Evolutionary conservation across 805 yeast genomes (phyloP), one percentile per base, ranked within the genome.

Genomic region (Sungouiozyma intestinalis): DNA sequence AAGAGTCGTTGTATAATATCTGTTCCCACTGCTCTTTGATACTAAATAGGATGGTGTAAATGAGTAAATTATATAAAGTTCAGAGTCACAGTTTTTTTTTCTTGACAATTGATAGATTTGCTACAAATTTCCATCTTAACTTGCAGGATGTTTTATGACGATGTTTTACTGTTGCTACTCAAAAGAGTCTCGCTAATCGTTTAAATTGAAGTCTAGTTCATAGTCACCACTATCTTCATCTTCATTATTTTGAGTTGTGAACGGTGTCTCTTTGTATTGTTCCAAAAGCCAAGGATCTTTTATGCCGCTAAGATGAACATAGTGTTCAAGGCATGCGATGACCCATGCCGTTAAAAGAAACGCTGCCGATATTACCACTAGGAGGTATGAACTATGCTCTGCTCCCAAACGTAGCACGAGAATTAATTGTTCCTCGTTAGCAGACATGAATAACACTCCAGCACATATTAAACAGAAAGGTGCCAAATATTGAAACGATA

Each of bases 381-480:
- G 66, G 32, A 84, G 74, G 60, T 90, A 90, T 0, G 95, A 77
- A 39, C 90, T 77, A 52, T 84, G 92, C 62, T 85, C 95, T 3
- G 95, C 81, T 1, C 86, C 85, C 50, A 84, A 68, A 49, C 77
- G 78, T 41, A 77, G 64, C 2, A 88, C 85, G 45, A 85, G 65
- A 8, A 63, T 62, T 52, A 90, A 67, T 57, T 88, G 95, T 59
- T 90, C 95, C 58, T 88, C 96, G 48, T 74, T 88, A 17, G 97
- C 97, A 20, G 85, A 77, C 96, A 88, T 88, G 59, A 90, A 90
- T 47, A 85, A 55, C 6, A 82, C 60, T 1, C 97, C 97, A 1
- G 90, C 67, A 48, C 84, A 74, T 2, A 86, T 74, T 40, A 90
- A 67, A 41, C 86, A 74, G 59, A 86, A 77, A 2, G 96, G 82